Conservation (phyloP, 768 basidiomycete genomes). For the Coprinellus aureogranulatus region DNA sequence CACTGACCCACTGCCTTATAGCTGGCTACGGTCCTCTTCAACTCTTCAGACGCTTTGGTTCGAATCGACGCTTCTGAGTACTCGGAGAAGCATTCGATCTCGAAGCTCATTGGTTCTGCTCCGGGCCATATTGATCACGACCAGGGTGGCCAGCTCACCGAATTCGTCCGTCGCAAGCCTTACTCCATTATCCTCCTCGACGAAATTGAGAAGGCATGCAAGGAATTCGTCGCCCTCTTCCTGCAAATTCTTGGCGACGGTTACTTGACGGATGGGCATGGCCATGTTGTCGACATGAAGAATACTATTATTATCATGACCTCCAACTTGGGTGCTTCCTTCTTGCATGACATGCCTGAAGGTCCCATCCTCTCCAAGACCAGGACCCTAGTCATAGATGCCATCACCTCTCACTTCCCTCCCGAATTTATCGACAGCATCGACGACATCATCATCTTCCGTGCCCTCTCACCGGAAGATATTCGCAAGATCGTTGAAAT, state of each 20-base stretch:
- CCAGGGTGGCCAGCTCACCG: conserved; percentile 85
- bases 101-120: conserved; percentile 56
- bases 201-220: conserved; percentile 89
- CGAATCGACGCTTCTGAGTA: conserved; percentile 93
- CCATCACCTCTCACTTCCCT: conserved; percentile 83
- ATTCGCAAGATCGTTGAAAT: conserved; percentile 87
- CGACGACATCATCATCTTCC: conserved; percentile 84
- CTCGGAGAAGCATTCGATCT: conserved; percentile 66
- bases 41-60: conserved; percentile 89
- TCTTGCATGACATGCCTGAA: conserved; percentile 70
- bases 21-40: conserved; percentile 88
- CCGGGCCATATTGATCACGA: conserved; percentile 93
- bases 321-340: conserved; percentile 82
- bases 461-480: conserved; percentile 71
- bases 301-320: conserved; percentile 96
- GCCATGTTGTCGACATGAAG: conserved; percentile 79
- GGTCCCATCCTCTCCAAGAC: conserved; percentile 65
- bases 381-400: conserved; percentile 66
- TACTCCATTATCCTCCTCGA: conserved; percentile 85
- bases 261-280: conserved; percentile 88
- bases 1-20: conserved; percentile 26
- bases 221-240: conserved; percentile 53
- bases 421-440: conserved; percentile 92
- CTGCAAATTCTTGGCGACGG: conserved; percentile 90
- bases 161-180: conserved; percentile 88